These are phyloP conservation scores for Elsinoe fawcettii DNA, from an alignment of 2,329 filamentous ascomycete species.

Conservation along the genomic window DNA sequence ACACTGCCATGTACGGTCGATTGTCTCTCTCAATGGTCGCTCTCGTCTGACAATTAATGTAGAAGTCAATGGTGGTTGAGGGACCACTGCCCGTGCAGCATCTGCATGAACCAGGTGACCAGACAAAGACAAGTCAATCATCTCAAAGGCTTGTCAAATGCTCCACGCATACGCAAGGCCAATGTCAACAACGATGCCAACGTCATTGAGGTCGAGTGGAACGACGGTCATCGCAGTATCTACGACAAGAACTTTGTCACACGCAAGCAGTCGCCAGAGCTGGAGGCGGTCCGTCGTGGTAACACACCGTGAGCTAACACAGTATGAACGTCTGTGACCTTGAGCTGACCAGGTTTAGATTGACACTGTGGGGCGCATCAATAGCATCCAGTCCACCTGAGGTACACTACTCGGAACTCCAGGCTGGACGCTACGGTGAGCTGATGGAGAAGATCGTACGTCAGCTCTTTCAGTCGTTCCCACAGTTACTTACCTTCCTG, in stretches of 20 bases:
- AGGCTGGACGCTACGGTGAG: slow-evolving; percentile 20
- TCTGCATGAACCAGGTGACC: slow-evolving; percentile 19
- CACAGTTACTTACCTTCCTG: not conserved
- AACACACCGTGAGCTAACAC: slow-evolving; percentile 15
- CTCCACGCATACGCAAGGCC: not conserved
- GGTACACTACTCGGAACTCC: slow-evolving; percentile 22
- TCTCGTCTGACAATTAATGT: not conserved
- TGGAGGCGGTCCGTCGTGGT: slow-evolving; percentile 14
- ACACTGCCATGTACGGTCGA: slow-evolving; percentile 4
- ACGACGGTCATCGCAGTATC: slow-evolving; percentile 18
- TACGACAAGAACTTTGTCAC: slow-evolving; percentile 16
- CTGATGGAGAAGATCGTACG: slow-evolving; percentile 23
- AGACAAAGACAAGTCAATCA: slow-evolving; percentile 19
- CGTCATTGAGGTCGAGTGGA: slow-evolving; percentile 16
- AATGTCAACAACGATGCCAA: slow-evolving; percentile 13
- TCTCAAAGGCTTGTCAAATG: slow-evolving; percentile 11
- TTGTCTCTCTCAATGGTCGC: too few relatives aligned
- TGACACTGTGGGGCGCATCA: slow-evolving; percentile 21
- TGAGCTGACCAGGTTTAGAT: not conserved
- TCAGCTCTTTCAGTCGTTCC: not conserved
- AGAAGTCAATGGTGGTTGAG: slow-evolving; percentile 15
- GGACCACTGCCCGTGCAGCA: slow-evolving; percentile 18
- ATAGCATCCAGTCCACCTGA: slow-evolving; percentile 24
- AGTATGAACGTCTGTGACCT: not conserved
- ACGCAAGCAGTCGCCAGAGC: slow-evolving; percentile 14